These are phyloP conservation scores for Plasmodium inui DNA, from an alignment of 169 alveolate genomes.

Conservation along the genomic window DNA sequence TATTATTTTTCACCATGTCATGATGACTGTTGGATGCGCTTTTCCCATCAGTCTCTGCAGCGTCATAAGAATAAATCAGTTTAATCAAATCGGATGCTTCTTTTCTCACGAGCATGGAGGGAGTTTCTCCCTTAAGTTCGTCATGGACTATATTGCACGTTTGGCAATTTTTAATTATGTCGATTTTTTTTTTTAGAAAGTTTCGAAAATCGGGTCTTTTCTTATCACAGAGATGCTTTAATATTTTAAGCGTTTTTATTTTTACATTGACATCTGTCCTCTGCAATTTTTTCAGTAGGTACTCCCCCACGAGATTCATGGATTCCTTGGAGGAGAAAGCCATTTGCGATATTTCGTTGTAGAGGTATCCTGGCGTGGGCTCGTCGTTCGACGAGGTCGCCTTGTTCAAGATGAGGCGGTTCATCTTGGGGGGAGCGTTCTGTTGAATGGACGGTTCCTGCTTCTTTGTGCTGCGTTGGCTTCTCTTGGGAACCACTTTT, in stretches of 20 bases:
- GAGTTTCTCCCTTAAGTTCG: constrained; percentile 62
- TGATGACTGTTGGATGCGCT: constrained; percentile 9
- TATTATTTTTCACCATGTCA: constrained; percentile 40
- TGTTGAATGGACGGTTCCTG: background rate
- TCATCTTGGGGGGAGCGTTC: constrained; percentile 6
- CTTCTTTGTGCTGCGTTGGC: background rate
- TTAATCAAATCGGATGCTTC: constrained; percentile 70
- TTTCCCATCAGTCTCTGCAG: constrained; percentile 26
- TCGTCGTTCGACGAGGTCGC: constrained; percentile 84
- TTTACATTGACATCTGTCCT: constrained; percentile 81
- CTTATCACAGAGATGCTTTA: constrained; percentile 80
- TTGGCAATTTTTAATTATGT: constrained; percentile 53
- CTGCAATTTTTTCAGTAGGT: constrained; percentile 78
- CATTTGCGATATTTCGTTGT: constrained; percentile 82
- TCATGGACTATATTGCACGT: constrained; percentile 61
- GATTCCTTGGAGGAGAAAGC: constrained; percentile 72
- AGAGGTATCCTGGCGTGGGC: constrained; percentile 85
- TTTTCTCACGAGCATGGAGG: constrained; percentile 60
- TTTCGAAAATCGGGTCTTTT: constrained; percentile 64
- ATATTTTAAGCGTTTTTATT: constrained; percentile 80
- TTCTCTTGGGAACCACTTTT: background rate
- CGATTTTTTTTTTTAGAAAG: constrained; percentile 60
- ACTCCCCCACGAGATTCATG: constrained; percentile 77
- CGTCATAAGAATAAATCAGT: constrained; percentile 36
- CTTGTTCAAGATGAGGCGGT: constrained; percentile 72